Evolutionary conservation across 129 eudicot species (phyloP).

Genomic region (Chrysanthemum makinoi): DNA sequence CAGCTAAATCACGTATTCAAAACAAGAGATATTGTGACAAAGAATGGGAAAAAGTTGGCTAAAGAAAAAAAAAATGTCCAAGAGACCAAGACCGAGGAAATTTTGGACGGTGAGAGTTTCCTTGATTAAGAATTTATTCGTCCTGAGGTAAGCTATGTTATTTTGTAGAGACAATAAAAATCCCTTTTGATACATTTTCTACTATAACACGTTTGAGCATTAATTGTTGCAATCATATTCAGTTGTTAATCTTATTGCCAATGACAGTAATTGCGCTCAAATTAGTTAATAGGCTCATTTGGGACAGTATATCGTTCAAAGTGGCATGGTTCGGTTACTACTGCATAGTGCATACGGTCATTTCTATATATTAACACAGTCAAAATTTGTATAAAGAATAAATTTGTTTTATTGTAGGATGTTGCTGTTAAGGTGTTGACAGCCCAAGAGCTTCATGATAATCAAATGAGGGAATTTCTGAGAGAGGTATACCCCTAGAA

Average conservation of each 20-base stretch:
- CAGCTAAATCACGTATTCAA: slow-evolving; percentile 85
- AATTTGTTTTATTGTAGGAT: slow-evolving; percentile 48
- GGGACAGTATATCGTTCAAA: slow-evolving; percentile 98
- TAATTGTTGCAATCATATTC: neutral
- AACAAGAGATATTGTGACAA: slow-evolving; percentile 65
- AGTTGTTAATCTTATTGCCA: too few species aligned
- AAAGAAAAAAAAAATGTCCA: slow-evolving; percentile 41
- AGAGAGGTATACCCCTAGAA: slow-evolving; percentile 60
- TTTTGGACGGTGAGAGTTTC: slow-evolving; percentile 35
- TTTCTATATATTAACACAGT: neutral
- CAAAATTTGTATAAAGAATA: neutral
- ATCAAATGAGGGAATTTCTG: slow-evolving; percentile 79
- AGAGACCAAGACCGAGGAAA: slow-evolving; percentile 37
- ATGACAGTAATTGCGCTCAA: too few species aligned
- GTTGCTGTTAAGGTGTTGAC: slow-evolving; percentile 95
- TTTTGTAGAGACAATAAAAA: neutral
- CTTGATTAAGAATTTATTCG: slow-evolving; percentile 90
- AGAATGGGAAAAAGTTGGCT: slow-evolving; percentile 65
- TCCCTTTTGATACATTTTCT: neutral
- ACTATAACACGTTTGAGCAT: neutral
- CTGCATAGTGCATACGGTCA: neutral
- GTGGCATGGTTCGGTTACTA: slow-evolving; percentile 98
- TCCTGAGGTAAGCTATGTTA: slow-evolving; percentile 58
- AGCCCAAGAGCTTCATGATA: slow-evolving; percentile 80
- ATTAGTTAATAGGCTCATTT: slow-evolving; percentile 96